phyloP scores from a whole-genome alignment of 2,329 filamentous ascomycete genomes.

The Gaeumannomyces tritici region DNA sequence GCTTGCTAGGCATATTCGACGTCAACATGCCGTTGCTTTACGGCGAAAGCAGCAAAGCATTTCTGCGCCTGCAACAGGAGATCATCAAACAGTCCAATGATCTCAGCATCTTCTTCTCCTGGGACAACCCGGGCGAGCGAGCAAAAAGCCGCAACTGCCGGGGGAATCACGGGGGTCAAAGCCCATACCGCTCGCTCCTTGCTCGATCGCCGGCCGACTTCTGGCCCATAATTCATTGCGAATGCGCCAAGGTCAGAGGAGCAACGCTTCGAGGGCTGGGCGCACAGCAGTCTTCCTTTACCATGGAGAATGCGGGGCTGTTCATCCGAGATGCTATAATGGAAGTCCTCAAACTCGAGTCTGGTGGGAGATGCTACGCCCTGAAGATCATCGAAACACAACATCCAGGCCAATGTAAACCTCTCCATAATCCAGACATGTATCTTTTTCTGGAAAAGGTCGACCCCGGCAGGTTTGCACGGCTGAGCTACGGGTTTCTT shows the following conservation, averaged over 20 bases:
- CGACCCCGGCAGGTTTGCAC: not conserved
- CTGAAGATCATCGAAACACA: not conserved
- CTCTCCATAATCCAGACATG: too few species aligned
- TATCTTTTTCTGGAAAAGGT: not conserved
- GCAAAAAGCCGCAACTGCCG: not conserved
- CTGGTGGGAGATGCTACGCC: not conserved
- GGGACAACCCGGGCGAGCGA: not conserved
- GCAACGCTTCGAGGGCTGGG: not conserved
- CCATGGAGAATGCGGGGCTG: not conserved
- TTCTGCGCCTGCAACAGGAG: conserved; percentile 14
- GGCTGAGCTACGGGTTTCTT: not conserved
- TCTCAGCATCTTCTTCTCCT: conserved; percentile 11
- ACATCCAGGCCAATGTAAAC: too few species aligned
- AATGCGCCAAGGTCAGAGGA: not conserved
- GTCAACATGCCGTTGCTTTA: conserved; percentile 17
- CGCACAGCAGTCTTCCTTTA: not conserved
- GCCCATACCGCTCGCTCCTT: not conserved
- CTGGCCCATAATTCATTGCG: too few species aligned
- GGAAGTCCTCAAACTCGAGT: not conserved
- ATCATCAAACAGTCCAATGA: conserved; percentile 11
- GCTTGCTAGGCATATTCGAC: conserved; percentile 15
- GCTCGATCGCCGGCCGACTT: not conserved
- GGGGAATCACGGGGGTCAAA: not conserved
- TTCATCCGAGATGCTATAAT: not conserved
- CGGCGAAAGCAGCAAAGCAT: conserved; percentile 14